phyloP scores from a whole-genome alignment of 768 basidiomycete genomes.

The Strobilomyces echinocephalus region DNA sequence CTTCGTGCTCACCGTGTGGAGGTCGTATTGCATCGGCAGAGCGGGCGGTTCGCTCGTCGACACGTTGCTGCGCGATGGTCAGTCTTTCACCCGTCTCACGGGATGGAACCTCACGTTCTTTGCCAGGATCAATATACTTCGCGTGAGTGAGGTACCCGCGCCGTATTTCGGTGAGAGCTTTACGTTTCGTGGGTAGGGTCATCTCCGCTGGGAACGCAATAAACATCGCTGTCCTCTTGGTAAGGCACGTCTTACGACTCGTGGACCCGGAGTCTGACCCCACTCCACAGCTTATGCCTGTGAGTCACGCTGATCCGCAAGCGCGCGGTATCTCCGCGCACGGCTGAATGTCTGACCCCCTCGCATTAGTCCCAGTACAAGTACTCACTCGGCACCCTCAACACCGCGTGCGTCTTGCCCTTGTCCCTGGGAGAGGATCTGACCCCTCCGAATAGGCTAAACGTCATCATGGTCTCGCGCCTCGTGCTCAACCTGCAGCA shows the following conservation, averaged over 20 bases:
- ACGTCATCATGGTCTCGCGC: conserved; percentile 13
- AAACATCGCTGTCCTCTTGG: conserved; percentile 13
- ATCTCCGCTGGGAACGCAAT: conserved; percentile 6
- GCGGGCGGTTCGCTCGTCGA: conserved; percentile 7
- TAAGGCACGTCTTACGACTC: neutral
- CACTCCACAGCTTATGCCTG: neutral
- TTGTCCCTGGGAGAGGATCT: neutral
- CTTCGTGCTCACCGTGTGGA: conserved; percentile 20
- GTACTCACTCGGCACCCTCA: neutral
- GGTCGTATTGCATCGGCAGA: conserved; percentile 2
- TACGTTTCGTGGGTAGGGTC: conserved; percentile 3
- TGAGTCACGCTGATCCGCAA: conserved; percentile 1
- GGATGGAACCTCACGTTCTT: neutral
- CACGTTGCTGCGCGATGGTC: conserved; percentile 16
- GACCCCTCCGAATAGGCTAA: conserved; percentile 4
- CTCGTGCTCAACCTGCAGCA: conserved; percentile 17
- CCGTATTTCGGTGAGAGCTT: neutral
- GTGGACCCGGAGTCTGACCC: neutral
- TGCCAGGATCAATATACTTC: conserved; percentile 15
- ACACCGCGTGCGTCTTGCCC: conserved; percentile 1
- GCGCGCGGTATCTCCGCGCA: neutral
- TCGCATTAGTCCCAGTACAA: neutral
- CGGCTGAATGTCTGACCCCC: neutral
- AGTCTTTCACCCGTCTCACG: neutral
- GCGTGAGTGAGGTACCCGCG: conserved; percentile 2